Conservation (phyloP, 352 stramenopile genomes). For the Lagenidium sp. region DNA sequence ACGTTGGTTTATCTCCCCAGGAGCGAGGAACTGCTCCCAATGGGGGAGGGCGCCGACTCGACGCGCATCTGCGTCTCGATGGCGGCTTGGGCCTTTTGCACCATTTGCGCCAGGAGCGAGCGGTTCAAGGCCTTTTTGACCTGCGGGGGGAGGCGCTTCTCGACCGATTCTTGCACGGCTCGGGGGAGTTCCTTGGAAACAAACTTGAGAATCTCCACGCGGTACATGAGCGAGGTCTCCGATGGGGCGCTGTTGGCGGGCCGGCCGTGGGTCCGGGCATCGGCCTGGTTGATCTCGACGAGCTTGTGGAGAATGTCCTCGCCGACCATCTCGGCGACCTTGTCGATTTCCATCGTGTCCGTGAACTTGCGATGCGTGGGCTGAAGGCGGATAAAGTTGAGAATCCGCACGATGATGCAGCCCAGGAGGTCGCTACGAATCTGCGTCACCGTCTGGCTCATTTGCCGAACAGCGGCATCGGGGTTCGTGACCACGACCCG, state of each 20-base stretch:
- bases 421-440: conserved; percentile 51
- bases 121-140: conserved; percentile 62
- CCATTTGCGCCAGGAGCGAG: conserved; percentile 59
- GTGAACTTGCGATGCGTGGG: conserved; percentile 15
- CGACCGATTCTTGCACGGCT: conserved; percentile 53
- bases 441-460: conserved; percentile 48
- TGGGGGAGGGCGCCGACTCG: conserved; percentile 16
- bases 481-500: conserved; percentile 9
- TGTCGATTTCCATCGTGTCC: conserved; percentile 19
- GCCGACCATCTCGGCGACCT: conserved; percentile 36
- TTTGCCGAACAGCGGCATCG: conserved; percentile 48
- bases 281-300: conserved; percentile 30
- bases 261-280: conserved; percentile 9
- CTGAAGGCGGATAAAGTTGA: conserved; percentile 54
- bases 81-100: conserved; percentile 67
- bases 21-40: too few species aligned
- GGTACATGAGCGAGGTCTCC: conserved; percentile 74
- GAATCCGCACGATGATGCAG: conserved; percentile 57
- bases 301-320: conserved; percentile 63
- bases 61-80: conserved; percentile 66
- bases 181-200: conserved; percentile 72
- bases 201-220: conserved; percentile 80
- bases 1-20: too few species aligned
- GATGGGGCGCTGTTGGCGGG: conserved; percentile 7
- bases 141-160: conserved; percentile 43